Conservation (phyloP, 2,329 filamentous ascomycete species). For the Calonectria hongkongensis region DNA sequence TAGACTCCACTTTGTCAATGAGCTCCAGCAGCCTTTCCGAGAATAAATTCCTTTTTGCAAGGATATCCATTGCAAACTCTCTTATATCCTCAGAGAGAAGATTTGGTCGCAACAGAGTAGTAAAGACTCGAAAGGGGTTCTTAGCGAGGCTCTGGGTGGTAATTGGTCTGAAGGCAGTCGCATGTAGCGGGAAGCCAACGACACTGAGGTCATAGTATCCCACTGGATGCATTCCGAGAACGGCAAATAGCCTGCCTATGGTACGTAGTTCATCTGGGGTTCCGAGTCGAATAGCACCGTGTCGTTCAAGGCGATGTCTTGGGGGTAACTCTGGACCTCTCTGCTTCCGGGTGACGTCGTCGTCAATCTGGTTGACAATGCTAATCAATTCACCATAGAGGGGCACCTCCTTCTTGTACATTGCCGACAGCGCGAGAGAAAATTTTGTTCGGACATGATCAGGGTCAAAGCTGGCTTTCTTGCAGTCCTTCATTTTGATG, state of each 20-base stretch:
- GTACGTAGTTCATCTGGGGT: slow-evolving; percentile 63
- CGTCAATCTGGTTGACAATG: no score
- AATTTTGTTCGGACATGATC: no score
- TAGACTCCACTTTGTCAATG: no score
- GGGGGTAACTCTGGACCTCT: no score
- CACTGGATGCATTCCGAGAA: slow-evolving; percentile 69
- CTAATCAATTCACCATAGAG: no score
- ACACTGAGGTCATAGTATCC: slow-evolving; percentile 70
- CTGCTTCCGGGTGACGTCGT: no score
- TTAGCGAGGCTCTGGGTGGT: slow-evolving; percentile 56
- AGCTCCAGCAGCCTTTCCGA: slow-evolving; percentile 1
- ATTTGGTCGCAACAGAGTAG: slow-evolving; percentile 61
- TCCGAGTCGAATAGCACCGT: slow-evolving; percentile 69
- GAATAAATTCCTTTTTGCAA: slow-evolving; percentile 37
- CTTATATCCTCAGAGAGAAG: slow-evolving; percentile 53
- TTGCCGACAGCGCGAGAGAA: no score
- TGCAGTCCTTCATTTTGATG: no score
- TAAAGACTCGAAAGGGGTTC: slow-evolving; percentile 66
- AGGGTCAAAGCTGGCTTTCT: no score
- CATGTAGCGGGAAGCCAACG: slow-evolving; percentile 68
- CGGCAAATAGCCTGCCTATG: slow-evolving; percentile 64
- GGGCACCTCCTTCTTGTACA: no score
- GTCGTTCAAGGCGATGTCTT: slow-evolving; percentile 52
- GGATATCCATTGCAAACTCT: slow-evolving; percentile 14
- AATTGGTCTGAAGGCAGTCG: slow-evolving; percentile 68